These are phyloP conservation scores for Gnomoniopsis smithogilvyi DNA, from an alignment of 2,329 filamentous ascomycete genomes.

Conservation along the genomic window DNA sequence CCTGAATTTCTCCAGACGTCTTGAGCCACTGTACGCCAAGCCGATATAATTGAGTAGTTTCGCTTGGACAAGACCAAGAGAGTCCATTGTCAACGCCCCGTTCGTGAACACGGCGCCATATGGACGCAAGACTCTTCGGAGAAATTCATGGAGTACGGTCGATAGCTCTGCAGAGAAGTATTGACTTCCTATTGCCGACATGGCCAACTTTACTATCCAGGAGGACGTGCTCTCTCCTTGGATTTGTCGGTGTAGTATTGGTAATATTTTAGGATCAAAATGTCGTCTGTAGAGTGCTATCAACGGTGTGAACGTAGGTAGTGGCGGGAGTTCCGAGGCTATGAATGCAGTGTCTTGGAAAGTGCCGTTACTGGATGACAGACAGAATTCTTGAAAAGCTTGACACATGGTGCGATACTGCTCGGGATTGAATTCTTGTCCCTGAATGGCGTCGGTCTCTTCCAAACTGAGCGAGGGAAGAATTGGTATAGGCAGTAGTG, in stretches of 20 bases:
- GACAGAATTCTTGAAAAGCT: conserved; percentile 6
- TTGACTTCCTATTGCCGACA: conserved; percentile 12
- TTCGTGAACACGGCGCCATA: not conserved
- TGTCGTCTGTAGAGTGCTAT: conserved; percentile 4
- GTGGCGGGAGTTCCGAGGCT: conserved; percentile 3
- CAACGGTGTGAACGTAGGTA: not conserved
- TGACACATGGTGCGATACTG: conserved; percentile 10
- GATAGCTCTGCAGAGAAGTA: conserved; percentile 3
- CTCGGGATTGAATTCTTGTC: not conserved
- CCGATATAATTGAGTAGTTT: conserved; percentile 13
- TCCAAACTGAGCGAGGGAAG: not conserved
- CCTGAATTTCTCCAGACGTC: conserved; percentile 4
- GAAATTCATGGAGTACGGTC: conserved; percentile 10
- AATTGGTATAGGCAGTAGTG: not conserved
- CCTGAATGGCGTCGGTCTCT: not conserved
- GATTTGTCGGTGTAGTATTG: not conserved
- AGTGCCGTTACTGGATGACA: not conserved
- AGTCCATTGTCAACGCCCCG: not conserved
- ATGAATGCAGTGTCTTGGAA: not conserved
- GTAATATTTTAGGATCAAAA: conserved; percentile 9
- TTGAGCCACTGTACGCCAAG: conserved; percentile 6
- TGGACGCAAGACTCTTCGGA: conserved; percentile 6
- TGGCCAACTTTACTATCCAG: conserved; percentile 7
- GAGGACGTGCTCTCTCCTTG: not conserved
- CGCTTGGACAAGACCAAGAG: not conserved